These are phyloP conservation scores for Debaryomyces hansenii DNA, from an alignment of 805 yeast species.

Conservation along the genomic window DNA sequence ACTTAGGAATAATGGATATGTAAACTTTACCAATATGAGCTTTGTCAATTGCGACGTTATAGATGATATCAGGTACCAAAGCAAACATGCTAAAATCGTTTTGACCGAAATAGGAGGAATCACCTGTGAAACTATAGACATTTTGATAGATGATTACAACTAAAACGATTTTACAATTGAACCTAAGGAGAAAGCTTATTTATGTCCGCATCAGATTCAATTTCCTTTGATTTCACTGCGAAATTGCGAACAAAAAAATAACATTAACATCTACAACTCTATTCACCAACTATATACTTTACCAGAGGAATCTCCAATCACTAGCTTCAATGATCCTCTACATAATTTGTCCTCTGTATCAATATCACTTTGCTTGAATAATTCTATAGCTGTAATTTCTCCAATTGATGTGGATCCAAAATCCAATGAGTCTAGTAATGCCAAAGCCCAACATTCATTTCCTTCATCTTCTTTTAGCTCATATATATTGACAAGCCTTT, in stretches of 20 bases:
- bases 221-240: background rate
- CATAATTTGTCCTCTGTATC: conserved; percentile 36
- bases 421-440: conserved; percentile 1
- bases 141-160: background rate
- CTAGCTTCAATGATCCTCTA: conserved; percentile 40
- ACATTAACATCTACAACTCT: background rate
- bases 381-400: conserved; percentile 27
- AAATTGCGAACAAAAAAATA: background rate
- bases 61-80: conserved; percentile 65
- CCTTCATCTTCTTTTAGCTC: conserved; percentile 24
- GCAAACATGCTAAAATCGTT: conserved; percentile 45
- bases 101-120: conserved; percentile 36
- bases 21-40: conserved; percentile 51
- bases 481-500: conserved; percentile 27
- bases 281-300: conserved; percentile 47
- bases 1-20: conserved; percentile 63
- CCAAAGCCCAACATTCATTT: conserved; percentile 4
- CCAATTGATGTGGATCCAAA: conserved; percentile 7
- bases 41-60: conserved; percentile 67
- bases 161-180: background rate
- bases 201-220: background rate
- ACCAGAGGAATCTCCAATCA: conserved; percentile 57
- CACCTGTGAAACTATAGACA: conserved; percentile 2
- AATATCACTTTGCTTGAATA: conserved; percentile 26
- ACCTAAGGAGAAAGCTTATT: background rate